These are phyloP conservation scores for Sclerotiophoma versabilis DNA, from an alignment of 2,329 filamentous ascomycete genomes.

Conservation along the genomic window DNA sequence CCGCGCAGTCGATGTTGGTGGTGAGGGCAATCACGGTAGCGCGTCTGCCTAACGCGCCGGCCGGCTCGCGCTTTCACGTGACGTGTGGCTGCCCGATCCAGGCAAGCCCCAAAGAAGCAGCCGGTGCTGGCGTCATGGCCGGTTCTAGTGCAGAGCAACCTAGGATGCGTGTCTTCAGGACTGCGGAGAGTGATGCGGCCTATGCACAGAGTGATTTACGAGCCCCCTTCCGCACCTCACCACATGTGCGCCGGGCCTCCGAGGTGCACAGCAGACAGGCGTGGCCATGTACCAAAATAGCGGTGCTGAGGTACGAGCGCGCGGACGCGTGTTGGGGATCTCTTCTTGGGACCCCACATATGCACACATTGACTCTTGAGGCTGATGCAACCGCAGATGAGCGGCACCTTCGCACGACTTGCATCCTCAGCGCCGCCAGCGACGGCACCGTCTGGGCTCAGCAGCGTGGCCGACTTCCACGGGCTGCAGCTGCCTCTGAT, in stretches of 20 bases:
- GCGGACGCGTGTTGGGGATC: no score
- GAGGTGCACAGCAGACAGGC: conserved; percentile 21
- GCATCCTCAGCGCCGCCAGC: no score
- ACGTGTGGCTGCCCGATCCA: background rate
- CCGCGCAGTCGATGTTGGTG: background rate
- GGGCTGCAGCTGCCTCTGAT: conserved; percentile 38
- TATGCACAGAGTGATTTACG: background rate
- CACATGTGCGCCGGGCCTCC: conserved; percentile 1
- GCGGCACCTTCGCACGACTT: conserved; percentile 17
- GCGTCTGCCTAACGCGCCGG: background rate
- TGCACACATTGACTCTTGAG: conserved; percentile 16
- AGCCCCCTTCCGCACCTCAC: background rate
- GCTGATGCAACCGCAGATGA: conserved; percentile 41
- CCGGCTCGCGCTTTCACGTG: conserved; percentile 1
- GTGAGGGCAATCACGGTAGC: background rate
- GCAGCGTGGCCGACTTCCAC: conserved; percentile 30
- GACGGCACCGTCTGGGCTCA: background rate
- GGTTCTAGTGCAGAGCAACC: background rate
- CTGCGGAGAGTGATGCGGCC: conserved; percentile 3
- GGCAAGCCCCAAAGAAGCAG: background rate
- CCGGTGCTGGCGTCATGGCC: background rate
- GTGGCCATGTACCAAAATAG: conserved; percentile 48
- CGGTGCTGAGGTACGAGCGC: conserved; percentile 43
- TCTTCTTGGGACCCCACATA: no score
- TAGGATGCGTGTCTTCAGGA: background rate